Evolutionary conservation across 345 rosid species (phyloP).

Genomic region (Eutrema japonicum): DNA sequence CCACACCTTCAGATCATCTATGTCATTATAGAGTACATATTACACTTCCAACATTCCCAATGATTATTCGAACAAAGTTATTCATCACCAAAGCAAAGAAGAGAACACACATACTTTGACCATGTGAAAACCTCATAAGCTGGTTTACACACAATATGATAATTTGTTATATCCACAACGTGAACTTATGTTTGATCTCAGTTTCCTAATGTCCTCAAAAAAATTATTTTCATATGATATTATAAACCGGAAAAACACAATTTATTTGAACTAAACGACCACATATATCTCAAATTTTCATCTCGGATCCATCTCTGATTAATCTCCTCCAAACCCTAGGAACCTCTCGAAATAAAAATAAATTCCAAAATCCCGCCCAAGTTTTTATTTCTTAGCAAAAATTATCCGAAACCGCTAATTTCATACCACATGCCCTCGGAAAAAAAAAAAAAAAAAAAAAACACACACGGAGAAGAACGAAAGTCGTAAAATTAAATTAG

Average conservation of each 20-base stretch:
- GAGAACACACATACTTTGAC: background rate
- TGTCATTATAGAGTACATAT: background rate
- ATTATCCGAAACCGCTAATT: background rate
- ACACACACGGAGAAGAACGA: background rate
- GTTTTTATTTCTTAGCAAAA: background rate
- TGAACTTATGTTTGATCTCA: constrained; percentile 15
- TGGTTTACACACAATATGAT: constrained; percentile 5
- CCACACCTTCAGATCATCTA: constrained; percentile 10
- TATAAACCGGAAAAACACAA: background rate
- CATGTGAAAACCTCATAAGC: constrained; percentile 2
- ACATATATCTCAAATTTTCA: constrained; percentile 10
- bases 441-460: background rate
- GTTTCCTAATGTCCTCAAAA: constrained; percentile 2
- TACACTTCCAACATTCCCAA: background rate
- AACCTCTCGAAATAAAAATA: background rate
- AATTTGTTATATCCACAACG: background rate
- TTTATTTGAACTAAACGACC: background rate
- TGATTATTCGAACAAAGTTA: background rate
- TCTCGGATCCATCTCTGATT: constrained; percentile 15
- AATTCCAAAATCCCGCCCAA: background rate
- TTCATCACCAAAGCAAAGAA: background rate
- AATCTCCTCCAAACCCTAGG: constrained; percentile 18
- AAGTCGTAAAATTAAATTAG: background rate
- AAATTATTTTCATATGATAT: background rate
- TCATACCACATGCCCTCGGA: background rate